Evolutionary conservation across 2,329 filamentous ascomycete species (phyloP), one percentile per base, ranked within the genome.

Genomic region (Aspergillus sp.): DNA sequence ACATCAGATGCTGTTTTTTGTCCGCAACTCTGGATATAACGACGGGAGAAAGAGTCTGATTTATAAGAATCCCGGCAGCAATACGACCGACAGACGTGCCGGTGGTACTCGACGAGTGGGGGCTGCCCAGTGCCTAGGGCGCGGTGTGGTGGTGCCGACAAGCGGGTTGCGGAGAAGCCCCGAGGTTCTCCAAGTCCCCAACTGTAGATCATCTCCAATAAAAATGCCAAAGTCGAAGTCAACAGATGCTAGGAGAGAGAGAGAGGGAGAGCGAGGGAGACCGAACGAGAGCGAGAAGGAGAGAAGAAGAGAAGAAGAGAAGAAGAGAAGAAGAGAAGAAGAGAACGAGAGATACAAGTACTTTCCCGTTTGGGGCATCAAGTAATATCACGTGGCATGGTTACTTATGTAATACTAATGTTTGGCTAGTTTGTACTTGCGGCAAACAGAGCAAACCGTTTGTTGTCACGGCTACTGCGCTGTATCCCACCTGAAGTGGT

Each of bases 111-210:
- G n/a, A n/a, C n/a, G n/a, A n/a, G n/a, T n/a, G n/a, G n/a, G n/a
- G n/a, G n/a, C n/a, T n/a, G n/a, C n/a, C n/a, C n/a, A n/a, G n/a
- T n/a, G 12, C 30, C 12, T 24, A 22, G 15, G 15, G 25, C 26
- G 8, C 26, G 19, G 22, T n/a, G 32, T 41, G 35, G 33, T 33
- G 29, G 32, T 27, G 16, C 19, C 19, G 10, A 22, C 19, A 5
- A 22, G 19, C 10, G 6, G 19, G 19, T 22, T 22, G 19, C 19
- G 19, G 19, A 22, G 19, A 22, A 22, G 10, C 19, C 10, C 5
- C 6, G 19, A 22, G 5, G 10, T 22, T 22, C 5, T 22, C 19
- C 19, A 10, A 22, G 19, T 5, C 19, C 19, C 19, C 19, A 22
- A 22, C 19, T 22, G 19, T 10, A 22, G 19, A 22, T 22, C 19